phyloP scores from a whole-genome alignment of 306 rosid species.

The Gleditsia sinensis region DNA sequence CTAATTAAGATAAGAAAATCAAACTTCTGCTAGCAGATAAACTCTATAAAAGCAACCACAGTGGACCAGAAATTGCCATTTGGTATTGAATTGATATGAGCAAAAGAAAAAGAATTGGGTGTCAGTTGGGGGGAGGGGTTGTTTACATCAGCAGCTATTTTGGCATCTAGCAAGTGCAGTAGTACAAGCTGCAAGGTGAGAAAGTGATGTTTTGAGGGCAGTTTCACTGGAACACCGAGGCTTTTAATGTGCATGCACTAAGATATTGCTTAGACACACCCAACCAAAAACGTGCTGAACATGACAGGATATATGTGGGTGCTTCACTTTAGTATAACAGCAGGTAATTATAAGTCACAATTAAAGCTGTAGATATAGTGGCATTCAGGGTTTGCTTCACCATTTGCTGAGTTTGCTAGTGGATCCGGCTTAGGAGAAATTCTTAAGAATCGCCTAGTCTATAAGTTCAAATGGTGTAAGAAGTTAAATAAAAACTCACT shows the following conservation, averaged over 20 bases:
- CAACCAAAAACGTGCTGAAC: background rate
- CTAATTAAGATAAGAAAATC: background rate
- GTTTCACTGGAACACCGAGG: background rate
- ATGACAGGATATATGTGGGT: constrained; percentile 2
- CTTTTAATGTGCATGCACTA: background rate
- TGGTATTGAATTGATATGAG: background rate
- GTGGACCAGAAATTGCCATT: background rate
- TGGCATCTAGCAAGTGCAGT: background rate
- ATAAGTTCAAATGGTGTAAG: no score
- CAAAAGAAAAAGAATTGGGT: background rate
- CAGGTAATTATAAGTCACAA: background rate
- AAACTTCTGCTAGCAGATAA: constrained; percentile 1
- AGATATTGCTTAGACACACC: background rate
- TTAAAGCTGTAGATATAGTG: background rate
- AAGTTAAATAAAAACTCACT: no score
- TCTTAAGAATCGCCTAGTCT: no score
- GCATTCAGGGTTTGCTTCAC: constrained; percentile 1
- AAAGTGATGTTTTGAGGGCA: background rate
- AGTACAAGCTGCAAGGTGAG: no score
- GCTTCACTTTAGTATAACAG: constrained; percentile 36
- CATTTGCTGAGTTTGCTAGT: background rate
- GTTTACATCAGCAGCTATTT: background rate
- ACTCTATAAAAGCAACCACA: background rate
- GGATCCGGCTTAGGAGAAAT: no score
- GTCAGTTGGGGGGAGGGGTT: no score